Evolutionary conservation across 257 asterid species (phyloP).

Genomic region (Dorcoceras hygrometricum): DNA sequence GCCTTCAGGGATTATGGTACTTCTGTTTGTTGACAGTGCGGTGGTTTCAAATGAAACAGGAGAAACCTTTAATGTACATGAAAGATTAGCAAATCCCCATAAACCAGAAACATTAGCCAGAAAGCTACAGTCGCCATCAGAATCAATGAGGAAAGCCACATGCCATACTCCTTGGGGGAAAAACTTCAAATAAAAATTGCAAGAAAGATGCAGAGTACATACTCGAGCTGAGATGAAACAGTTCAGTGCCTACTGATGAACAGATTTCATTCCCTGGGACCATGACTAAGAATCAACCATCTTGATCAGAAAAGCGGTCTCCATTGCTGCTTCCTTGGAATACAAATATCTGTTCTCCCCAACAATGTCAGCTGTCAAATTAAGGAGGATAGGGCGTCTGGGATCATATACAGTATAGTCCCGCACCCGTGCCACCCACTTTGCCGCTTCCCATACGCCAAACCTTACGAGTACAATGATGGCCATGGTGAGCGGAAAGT

Average conservation of each 20-base stretch:
- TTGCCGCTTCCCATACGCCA: slow-evolving; percentile 97
- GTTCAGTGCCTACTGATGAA: slow-evolving; percentile 1
- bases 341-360: slow-evolving; percentile 82
- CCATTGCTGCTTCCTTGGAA: slow-evolving; percentile 82
- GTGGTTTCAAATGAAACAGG: no score
- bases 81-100: neutral
- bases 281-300: slow-evolving; percentile 42
- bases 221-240: slow-evolving; percentile 4
- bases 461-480: slow-evolving; percentile 49
- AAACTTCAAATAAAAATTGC: slow-evolving; percentile 6
- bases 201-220: neutral
- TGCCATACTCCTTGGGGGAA: slow-evolving; percentile 13
- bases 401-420: slow-evolving; percentile 74
- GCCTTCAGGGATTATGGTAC: no score
- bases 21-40: no score
- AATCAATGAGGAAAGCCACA: slow-evolving; percentile 7
- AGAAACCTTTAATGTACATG: no score
- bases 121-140: slow-evolving; percentile 9
- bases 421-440: slow-evolving; percentile 84
- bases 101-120: slow-evolving; percentile 23
- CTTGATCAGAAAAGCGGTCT: slow-evolving; percentile 77
- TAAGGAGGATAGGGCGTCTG: slow-evolving; percentile 66
- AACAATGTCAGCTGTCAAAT: slow-evolving; percentile 69
- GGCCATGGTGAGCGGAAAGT: slow-evolving; percentile 9
- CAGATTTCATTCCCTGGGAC: slow-evolving; percentile 10